These are phyloP conservation scores for Phylloporus rhodoxanthus DNA, from an alignment of 768 basidiomycete species.

Conservation along the genomic window DNA sequence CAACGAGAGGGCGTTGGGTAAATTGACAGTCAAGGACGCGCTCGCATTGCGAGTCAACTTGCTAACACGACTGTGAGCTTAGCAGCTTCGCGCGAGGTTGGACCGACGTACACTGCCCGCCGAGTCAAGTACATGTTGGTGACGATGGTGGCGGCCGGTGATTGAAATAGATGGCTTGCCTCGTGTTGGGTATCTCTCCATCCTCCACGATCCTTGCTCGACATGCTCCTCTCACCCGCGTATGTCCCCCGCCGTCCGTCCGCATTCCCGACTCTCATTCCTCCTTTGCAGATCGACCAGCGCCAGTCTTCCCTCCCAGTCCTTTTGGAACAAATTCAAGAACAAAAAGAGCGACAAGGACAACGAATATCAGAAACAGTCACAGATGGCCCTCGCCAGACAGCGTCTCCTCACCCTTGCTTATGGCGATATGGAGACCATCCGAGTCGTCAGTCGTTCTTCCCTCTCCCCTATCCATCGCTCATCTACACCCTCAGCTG, in stretches of 20 bases:
- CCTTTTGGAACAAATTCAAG: conserved; percentile 64
- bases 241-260: conserved; percentile 35
- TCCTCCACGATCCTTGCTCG: conserved; percentile 21
- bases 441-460: conserved; percentile 48
- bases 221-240: conserved; percentile 82
- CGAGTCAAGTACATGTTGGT: conserved; percentile 14
- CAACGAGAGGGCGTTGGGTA: conserved; percentile 47
- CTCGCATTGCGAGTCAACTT: conserved; percentile 12
- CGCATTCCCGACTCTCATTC: conserved; percentile 23
- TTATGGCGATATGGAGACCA: conserved; percentile 82
- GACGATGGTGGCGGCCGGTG: neutral
- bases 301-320: conserved; percentile 48
- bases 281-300: conserved; percentile 54
- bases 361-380: conserved; percentile 46
- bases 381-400: conserved; percentile 64
- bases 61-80: too few relatives aligned
- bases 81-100: too few relatives aligned
- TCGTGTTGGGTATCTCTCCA: conserved; percentile 42
- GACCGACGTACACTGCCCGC: neutral
- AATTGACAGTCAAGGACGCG: conserved; percentile 36
- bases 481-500: conserved; percentile 40
- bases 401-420: conserved; percentile 77
- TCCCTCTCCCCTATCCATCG: neutral
- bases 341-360: conserved; percentile 59
- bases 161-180: conserved; percentile 30